Percentiles rank a stretch among this genome's conserved stretches.
Conservation (phyloP, 2,329 filamentous ascomycete species). For the Ceratocystis cubensis region DNA sequence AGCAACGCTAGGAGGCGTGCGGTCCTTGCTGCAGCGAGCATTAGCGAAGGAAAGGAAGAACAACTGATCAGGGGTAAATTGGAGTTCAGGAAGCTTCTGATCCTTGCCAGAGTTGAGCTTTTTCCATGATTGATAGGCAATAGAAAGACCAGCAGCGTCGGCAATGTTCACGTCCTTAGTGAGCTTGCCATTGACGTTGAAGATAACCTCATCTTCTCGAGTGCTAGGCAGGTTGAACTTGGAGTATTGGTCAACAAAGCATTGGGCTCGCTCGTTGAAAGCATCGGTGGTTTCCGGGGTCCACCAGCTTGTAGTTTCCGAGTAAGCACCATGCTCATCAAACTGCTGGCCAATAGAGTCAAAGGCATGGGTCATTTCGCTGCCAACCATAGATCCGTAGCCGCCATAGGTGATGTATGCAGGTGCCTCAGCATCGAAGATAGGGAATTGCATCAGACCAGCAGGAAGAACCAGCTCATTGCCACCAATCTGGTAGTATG, state of each 20-base stretch:
- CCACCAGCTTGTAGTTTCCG: slow-evolving; percentile 56
- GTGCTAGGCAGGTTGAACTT: neutral
- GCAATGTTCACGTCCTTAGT: too few species aligned
- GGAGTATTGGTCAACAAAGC: slow-evolving; percentile 55
- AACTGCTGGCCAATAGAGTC: slow-evolving; percentile 53
- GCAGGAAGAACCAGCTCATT: slow-evolving; percentile 59
- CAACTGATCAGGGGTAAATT: too few species aligned
- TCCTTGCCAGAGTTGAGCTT: too few species aligned
- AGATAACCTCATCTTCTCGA: too few species aligned
- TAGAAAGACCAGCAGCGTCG: too few species aligned
- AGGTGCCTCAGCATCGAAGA: slow-evolving; percentile 51
- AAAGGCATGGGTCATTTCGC: slow-evolving; percentile 59
- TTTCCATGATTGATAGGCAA: too few species aligned
- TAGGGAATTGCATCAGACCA: slow-evolving; percentile 56
- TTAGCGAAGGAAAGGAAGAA: too few species aligned
- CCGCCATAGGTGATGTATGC: slow-evolving; percentile 56
- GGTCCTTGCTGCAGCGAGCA: too few species aligned
- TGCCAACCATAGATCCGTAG: slow-evolving; percentile 54
- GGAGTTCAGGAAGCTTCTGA: too few species aligned
- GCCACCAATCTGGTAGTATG: slow-evolving; percentile 49
- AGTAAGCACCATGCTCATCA: slow-evolving; percentile 36
- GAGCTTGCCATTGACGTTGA: too few species aligned
- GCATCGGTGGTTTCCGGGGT: slow-evolving; percentile 43
- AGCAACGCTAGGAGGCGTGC: too few species aligned
- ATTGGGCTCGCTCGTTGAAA: slow-evolving; percentile 48